phyloP scores from a whole-genome alignment of 2,329 filamentous ascomycete species.

The Botryotinia convoluta region DNA sequence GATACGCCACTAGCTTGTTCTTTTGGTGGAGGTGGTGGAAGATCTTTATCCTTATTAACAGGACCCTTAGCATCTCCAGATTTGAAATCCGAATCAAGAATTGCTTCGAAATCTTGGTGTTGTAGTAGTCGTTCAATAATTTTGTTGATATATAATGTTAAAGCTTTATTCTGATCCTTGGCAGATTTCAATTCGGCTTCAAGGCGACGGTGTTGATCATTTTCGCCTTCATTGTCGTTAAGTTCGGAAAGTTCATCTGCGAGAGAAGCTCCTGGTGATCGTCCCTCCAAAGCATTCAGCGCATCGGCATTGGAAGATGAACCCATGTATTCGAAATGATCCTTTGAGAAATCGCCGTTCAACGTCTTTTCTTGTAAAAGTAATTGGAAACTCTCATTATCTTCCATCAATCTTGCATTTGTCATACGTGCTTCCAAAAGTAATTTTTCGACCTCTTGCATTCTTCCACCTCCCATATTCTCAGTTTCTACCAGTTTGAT shows the following conservation, averaged over 20 bases:
- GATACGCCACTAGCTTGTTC: slow-evolving; percentile 45
- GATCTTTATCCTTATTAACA: slow-evolving; percentile 67
- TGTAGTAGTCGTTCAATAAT: slow-evolving; percentile 95
- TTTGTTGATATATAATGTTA: slow-evolving; percentile 98
- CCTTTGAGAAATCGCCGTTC: slow-evolving; percentile 85
- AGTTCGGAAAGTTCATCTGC: slow-evolving; percentile 82
- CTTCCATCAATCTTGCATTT: slow-evolving; percentile 94
- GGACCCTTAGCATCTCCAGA: slow-evolving; percentile 26
- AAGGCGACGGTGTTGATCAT: slow-evolving; percentile 61
- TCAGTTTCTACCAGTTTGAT: slow-evolving; percentile 94
- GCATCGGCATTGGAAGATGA: slow-evolving; percentile 61
- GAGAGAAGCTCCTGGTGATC: slow-evolving; percentile 55
- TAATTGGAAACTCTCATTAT: slow-evolving; percentile 97
- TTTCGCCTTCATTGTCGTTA: slow-evolving; percentile 56
- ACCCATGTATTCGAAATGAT: slow-evolving; percentile 61
- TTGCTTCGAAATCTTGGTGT: slow-evolving; percentile 92
- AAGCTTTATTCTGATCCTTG: slow-evolving; percentile 94
- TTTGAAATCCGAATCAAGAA: slow-evolving; percentile 71
- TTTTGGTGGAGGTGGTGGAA: slow-evolving; percentile 66
- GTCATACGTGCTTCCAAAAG: slow-evolving; percentile 92
- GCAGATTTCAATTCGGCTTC: slow-evolving; percentile 76
- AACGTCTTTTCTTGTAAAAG: slow-evolving; percentile 92
- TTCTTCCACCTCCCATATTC: slow-evolving; percentile 81
- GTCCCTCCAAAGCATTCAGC: slow-evolving; percentile 61
- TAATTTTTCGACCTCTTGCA: slow-evolving; percentile 86